Percentiles rank a stretch among this genome's conserved stretches.
Evolutionary conservation across 2,329 filamentous ascomycete genomes (phyloP).

Genomic region (Hypocrella siamensis): DNA sequence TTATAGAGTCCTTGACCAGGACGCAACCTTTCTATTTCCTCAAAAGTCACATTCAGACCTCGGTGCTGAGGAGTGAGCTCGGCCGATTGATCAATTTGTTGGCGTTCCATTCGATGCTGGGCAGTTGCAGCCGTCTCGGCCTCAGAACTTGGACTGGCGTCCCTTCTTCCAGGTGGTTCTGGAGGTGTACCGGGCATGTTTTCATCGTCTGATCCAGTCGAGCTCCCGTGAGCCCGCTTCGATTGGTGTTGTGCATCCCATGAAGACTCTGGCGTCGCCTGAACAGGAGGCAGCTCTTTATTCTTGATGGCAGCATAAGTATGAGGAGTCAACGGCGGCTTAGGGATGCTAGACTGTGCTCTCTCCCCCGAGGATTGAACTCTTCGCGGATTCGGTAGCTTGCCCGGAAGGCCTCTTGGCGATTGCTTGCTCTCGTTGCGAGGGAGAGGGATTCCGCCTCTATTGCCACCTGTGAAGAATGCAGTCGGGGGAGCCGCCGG

Average conservation of each 20-base stretch:
- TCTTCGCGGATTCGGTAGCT: conserved; percentile 26
- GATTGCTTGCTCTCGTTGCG: conserved; percentile 43
- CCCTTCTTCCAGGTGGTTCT: too few species aligned
- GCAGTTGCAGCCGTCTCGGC: conserved; percentile 7
- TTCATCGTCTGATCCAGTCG: conserved; percentile 14
- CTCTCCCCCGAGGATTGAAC: conserved; percentile 21
- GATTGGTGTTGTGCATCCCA: conserved; percentile 15
- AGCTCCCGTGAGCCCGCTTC: conserved; percentile 10
- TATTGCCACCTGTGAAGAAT: conserved; percentile 12
- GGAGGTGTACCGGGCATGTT: conserved; percentile 9
- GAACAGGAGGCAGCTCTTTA: conserved; percentile 17
- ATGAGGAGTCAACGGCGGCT: conserved; percentile 1
- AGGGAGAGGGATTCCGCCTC: conserved; percentile 19
- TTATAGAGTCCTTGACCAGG: conserved; percentile 43
- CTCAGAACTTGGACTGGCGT: too few species aligned
- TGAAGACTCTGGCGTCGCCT: conserved; percentile 7
- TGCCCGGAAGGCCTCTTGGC: conserved; percentile 39
- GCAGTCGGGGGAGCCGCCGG: conserved; percentile 8
- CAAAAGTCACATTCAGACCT: conserved; percentile 26
- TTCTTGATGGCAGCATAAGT: conserved; percentile 9
- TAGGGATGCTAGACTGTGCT: conserved; percentile 9
- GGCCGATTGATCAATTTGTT: conserved; percentile 14
- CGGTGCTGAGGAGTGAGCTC: conserved; percentile 18
- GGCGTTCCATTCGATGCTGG: conserved; percentile 11
- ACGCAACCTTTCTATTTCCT: conserved; percentile 21